Evolutionary conservation across 169 alveolate genomes (phyloP).

Genomic region (Plasmodium malariae): DNA sequence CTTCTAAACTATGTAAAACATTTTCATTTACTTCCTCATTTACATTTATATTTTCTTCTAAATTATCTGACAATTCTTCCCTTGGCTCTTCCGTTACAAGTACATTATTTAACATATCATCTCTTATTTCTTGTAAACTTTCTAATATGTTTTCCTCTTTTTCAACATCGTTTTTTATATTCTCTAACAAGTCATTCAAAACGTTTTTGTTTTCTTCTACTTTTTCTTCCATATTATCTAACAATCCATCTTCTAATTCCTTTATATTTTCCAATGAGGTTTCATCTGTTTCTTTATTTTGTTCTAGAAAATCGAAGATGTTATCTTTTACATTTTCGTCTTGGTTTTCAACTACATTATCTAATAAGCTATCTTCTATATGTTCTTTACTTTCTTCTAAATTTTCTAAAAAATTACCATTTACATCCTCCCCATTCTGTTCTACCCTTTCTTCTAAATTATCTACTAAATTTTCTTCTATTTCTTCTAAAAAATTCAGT

Average conservation of each 20-base stretch:
- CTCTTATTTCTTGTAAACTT: neutral
- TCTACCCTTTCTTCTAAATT: slow-evolving; percentile 10
- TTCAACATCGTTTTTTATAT: neutral
- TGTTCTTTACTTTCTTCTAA: neutral
- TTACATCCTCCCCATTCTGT: neutral
- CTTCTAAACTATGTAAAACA: neutral
- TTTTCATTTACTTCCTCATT: slow-evolving; percentile 7
- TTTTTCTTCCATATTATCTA: slow-evolving; percentile 4
- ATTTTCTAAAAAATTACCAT: neutral
- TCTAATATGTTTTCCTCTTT: slow-evolving; percentile 1
- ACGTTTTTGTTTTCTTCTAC: slow-evolving; percentile 8
- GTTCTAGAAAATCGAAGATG: slow-evolving; percentile 21
- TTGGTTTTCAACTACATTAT: neutral
- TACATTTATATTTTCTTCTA: neutral
- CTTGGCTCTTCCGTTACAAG: neutral
- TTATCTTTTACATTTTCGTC: slow-evolving; percentile 8
- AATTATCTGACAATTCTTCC: neutral
- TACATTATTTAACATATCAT: neutral
- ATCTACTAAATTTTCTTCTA: neutral
- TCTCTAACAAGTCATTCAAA: neutral
- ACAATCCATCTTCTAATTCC: neutral
- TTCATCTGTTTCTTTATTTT: neutral
- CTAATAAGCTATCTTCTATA: neutral
- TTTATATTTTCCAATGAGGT: slow-evolving; percentile 4
- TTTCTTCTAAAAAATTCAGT: slow-evolving; percentile 3